These are phyloP conservation scores for Fusarium vanettenii DNA, from an alignment of 2,329 filamentous ascomycete species.

Conservation along the genomic window DNA sequence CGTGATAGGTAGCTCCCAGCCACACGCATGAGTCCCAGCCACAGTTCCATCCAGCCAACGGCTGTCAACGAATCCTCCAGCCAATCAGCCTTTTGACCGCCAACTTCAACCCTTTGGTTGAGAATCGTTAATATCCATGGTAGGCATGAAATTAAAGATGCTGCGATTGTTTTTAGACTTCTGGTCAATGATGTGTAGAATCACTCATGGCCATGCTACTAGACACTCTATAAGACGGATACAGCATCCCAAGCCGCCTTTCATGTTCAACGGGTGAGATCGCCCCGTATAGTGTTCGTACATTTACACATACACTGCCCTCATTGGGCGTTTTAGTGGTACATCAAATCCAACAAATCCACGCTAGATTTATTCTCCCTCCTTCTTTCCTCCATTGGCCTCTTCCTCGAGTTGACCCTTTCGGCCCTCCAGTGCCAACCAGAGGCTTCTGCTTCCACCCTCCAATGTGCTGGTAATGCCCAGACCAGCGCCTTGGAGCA, in stretches of 20 bases:
- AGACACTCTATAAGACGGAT: not conserved
- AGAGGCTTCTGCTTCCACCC: slow-evolving; percentile 82
- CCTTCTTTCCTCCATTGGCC: slow-evolving; percentile 34
- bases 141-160: not conserved
- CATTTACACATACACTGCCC: slow-evolving; percentile 42
- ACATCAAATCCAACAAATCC: slow-evolving; percentile 11
- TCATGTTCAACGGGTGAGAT: not conserved
- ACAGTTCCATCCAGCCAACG: slow-evolving; percentile 11
- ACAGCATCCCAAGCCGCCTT: not conserved
- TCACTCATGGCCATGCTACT: not conserved
- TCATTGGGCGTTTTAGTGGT: slow-evolving; percentile 22
- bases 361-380: slow-evolving; percentile 14
- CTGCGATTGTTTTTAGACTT: not conserved
- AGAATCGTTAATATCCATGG: not conserved
- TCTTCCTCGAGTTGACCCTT: slow-evolving; percentile 81
- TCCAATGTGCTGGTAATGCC: slow-evolving; percentile 84
- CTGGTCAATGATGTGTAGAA: not conserved
- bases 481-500: slow-evolving; percentile 84
- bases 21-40: slow-evolving; percentile 19
- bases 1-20: slow-evolving; percentile 20
- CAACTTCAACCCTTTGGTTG: not conserved
- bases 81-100: not conserved
- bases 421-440: slow-evolving; percentile 87
- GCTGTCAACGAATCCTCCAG: not conserved
- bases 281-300: slow-evolving; percentile 37